Base-by-base conservation (phyloP, 805 yeast species). In the Wickerhamomyces chambardii region DNA sequence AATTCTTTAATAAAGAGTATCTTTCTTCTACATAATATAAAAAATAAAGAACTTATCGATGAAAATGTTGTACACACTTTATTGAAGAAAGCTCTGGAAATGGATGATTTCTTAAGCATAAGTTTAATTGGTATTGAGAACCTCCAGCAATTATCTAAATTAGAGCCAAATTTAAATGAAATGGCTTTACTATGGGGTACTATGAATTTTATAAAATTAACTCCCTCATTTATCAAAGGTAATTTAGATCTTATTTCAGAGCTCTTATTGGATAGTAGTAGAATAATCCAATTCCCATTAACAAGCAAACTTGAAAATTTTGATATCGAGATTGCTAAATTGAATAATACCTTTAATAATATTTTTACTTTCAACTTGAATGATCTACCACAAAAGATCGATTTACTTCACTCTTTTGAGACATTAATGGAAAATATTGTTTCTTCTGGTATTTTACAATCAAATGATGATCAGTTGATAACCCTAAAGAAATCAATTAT, bases 251-350 rank as follows among this genome's bases (percentile, higher is more conserved):
- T 38, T 4, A 15, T 37, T 17, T 29, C 28, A n/a, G 37, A 47
- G 7, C 32, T 30, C 18, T 12, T 61, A 4, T 63, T 62, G 37
- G 22, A 41, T 8, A 53, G 51, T 28, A 43, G 46, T 10, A 34
- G 42, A 2, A 52, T 63, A 1, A 58, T 52, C 30, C 48, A 65
- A 5, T 45, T 63, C 16, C 36, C 53, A 2, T 30, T 66, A 11
- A 40, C 36, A 12, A 16, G 14, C 5, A 27, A 29, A 14, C 25
- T 15, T n/a, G 36, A 70, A 24, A 37, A 57, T 15, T 55, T 56
- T 8, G 6, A 2, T 2, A 14, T 14, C n/a, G 12, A 11, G 5
- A 14, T 24, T 24, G 6, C 7, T 8, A 24, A 11, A 14, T 24
- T 24, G 7, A 24, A 24, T 24, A 6, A 24, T 11, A 24, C 12